Evolutionary conservation across 371 early-diverging fungal species (phyloP).

Genomic region (Mortierella polycephala): DNA sequence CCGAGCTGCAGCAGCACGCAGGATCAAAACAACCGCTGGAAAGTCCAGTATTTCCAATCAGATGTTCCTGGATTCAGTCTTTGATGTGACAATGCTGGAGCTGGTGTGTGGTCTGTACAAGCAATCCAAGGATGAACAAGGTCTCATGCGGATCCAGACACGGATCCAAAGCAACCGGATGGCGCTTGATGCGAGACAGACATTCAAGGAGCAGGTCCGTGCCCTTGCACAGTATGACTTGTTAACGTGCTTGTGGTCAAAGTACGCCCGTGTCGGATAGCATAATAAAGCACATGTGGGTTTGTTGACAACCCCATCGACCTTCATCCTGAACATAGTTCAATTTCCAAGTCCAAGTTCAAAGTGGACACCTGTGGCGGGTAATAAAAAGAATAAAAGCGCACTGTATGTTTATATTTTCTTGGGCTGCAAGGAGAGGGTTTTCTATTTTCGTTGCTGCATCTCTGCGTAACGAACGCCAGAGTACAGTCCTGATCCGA

Average conservation of each 20-base stretch:
- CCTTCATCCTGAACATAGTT: too few species aligned
- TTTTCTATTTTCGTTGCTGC: constrained; percentile 30
- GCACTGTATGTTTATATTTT: not conserved
- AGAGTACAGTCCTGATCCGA: constrained; percentile 75
- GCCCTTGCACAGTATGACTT: constrained; percentile 32
- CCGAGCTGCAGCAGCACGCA: not conserved
- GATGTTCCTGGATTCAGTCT: constrained; percentile 33
- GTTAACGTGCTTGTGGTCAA: constrained; percentile 38
- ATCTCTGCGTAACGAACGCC: constrained; percentile 77
- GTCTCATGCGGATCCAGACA: constrained; percentile 13
- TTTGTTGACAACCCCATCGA: not conserved
- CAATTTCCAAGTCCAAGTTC: not conserved
- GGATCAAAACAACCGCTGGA: too few species aligned
- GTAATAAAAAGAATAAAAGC: too few species aligned
- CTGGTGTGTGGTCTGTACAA: constrained; percentile 32
- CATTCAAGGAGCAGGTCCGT: constrained; percentile 32
- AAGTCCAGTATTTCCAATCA: constrained; percentile 4
- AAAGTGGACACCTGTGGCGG: not conserved
- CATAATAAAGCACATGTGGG: not conserved
- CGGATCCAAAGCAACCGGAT: constrained; percentile 39
- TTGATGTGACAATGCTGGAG: constrained; percentile 38
- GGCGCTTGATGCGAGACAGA: constrained; percentile 42
- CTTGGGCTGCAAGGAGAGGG: not conserved
- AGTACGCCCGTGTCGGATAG: constrained; percentile 26
- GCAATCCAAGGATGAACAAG: constrained; percentile 28